A percentile compares a stretch with the other conserved stretches of the same genome.
These are phyloP conservation scores for Linnemannia schmuckeri DNA, from an alignment of 192 early-diverging fungal species.

Conservation along the genomic window DNA sequence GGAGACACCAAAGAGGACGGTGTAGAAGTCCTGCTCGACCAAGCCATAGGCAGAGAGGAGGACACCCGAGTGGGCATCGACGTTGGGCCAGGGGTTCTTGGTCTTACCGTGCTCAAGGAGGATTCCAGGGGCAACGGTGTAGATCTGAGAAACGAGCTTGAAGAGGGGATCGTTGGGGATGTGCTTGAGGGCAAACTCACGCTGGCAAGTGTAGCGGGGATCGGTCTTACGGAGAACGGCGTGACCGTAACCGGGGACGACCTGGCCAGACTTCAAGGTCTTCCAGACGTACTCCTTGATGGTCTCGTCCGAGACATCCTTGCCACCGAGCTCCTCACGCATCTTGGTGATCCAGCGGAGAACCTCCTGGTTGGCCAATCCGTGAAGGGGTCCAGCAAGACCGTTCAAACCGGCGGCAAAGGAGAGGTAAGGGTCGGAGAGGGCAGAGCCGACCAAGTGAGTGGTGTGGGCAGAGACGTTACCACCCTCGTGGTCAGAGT, in stretches of 20 bases:
- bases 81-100: slow-evolving; percentile 99
- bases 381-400: slow-evolving; percentile 98
- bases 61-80: slow-evolving; percentile 98
- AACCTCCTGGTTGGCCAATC: slow-evolving; percentile 99
- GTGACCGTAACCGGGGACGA: slow-evolving; percentile 99
- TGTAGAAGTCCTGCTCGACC: slow-evolving; percentile 99
- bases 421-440: slow-evolving; percentile 98
- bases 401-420: slow-evolving; percentile 98
- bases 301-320: slow-evolving; percentile 88
- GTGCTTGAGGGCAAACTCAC: slow-evolving; percentile 99
- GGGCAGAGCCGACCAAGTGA: slow-evolving; percentile 91
- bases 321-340: slow-evolving; percentile 86
- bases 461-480: slow-evolving; percentile 99
- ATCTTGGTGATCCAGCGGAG: slow-evolving; percentile 97
- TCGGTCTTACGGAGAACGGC: slow-evolving; percentile 95
- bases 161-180: slow-evolving; percentile 97
- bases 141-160: slow-evolving; percentile 94
- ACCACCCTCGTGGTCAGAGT: slow-evolving; percentile 99
- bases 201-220: slow-evolving; percentile 97
- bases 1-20: slow-evolving; percentile 99
- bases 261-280: slow-evolving; percentile 95
- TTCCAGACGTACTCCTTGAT: slow-evolving; percentile 98
- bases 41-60: slow-evolving; percentile 97
- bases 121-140: slow-evolving; percentile 96
- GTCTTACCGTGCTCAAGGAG: slow-evolving; percentile 99